phyloP scores from a whole-genome alignment of 1,284 basidiomycete species.

The Ustilago crameri region DNA sequence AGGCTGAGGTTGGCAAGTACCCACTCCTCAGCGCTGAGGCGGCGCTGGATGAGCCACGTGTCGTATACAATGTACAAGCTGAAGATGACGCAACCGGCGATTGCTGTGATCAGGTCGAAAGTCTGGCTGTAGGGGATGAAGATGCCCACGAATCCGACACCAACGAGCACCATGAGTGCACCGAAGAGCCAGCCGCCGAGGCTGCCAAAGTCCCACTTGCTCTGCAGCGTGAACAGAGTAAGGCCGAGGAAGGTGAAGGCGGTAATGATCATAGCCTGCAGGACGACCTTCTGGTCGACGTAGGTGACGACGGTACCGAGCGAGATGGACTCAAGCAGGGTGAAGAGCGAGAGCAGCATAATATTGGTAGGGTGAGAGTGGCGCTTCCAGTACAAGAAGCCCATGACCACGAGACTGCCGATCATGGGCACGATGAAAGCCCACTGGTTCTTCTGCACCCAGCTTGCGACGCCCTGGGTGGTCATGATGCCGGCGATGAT shows the following conservation, averaged over 20 bases:
- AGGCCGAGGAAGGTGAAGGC: slow-evolving; percentile 86
- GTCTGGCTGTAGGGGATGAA: slow-evolving; percentile 83
- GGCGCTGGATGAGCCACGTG: slow-evolving; percentile 81
- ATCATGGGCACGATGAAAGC: slow-evolving; percentile 74
- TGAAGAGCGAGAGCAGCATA: slow-evolving; percentile 75
- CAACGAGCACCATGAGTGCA: slow-evolving; percentile 69
- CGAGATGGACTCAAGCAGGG: slow-evolving; percentile 66
- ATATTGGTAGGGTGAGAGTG: slow-evolving; percentile 85
- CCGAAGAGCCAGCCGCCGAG: slow-evolving; percentile 86
- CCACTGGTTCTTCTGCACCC: slow-evolving; percentile 62
- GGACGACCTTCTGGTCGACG: slow-evolving; percentile 79
- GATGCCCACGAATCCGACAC: slow-evolving; percentile 74
- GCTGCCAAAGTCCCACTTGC: slow-evolving; percentile 79
- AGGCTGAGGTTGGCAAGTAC: slow-evolving; percentile 85
- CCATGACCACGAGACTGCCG: slow-evolving; percentile 79
- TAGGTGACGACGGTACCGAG: slow-evolving; percentile 82
- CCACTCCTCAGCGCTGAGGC: slow-evolving; percentile 85
- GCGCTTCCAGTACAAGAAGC: slow-evolving; percentile 85
- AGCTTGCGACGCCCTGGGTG: slow-evolving; percentile 37
- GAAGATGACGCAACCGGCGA: slow-evolving; percentile 82
- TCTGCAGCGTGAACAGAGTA: slow-evolving; percentile 80
- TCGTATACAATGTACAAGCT: slow-evolving; percentile 76
- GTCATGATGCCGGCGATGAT: slow-evolving; percentile 56
- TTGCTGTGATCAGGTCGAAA: slow-evolving; percentile 81
- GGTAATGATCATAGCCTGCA: slow-evolving; percentile 87